Evolutionary conservation across 2,329 filamentous ascomycete genomes (phyloP).

Genomic region (Laburnicola sp.): DNA sequence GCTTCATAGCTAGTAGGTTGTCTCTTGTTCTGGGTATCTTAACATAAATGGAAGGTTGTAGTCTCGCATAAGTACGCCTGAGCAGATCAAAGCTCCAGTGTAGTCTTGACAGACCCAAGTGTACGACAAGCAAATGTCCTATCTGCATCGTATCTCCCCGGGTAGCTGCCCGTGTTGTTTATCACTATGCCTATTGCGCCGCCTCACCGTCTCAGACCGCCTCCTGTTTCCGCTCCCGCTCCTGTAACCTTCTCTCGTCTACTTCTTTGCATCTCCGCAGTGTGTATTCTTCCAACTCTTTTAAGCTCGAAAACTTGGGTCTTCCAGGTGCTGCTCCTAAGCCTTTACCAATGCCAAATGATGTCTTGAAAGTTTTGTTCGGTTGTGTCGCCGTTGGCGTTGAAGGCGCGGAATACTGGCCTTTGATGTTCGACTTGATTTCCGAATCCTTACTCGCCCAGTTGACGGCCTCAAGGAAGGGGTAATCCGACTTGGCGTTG

Average conservation of each 20-base stretch:
- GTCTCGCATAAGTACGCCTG: no score
- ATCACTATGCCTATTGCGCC: no score
- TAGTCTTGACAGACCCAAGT: no score
- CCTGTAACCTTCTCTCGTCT: constrained; percentile 50
- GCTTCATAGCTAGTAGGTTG: no score
- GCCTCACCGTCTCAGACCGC: constrained; percentile 27
- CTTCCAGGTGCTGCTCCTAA: constrained; percentile 32
- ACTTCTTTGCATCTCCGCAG: constrained; percentile 52
- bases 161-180: no score
- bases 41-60: no score
- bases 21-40: no score
- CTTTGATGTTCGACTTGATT: constrained; percentile 31
- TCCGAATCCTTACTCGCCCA: constrained; percentile 61
- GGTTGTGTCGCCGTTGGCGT: constrained; percentile 31
- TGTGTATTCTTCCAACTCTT: constrained; percentile 51
- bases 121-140: no score
- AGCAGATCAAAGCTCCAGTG: no score
- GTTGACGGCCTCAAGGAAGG: constrained; percentile 55
- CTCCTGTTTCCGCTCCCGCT: constrained; percentile 49
- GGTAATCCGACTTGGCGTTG: constrained; percentile 55
- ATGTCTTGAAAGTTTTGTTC: constrained; percentile 32
- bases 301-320: constrained; percentile 45
- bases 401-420: constrained; percentile 27
- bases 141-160: no score
- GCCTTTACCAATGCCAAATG: constrained; percentile 27